Evolutionary conservation across 2,329 filamentous ascomycete genomes (phyloP).

Genomic region (Chaetomiaceae sp.): DNA sequence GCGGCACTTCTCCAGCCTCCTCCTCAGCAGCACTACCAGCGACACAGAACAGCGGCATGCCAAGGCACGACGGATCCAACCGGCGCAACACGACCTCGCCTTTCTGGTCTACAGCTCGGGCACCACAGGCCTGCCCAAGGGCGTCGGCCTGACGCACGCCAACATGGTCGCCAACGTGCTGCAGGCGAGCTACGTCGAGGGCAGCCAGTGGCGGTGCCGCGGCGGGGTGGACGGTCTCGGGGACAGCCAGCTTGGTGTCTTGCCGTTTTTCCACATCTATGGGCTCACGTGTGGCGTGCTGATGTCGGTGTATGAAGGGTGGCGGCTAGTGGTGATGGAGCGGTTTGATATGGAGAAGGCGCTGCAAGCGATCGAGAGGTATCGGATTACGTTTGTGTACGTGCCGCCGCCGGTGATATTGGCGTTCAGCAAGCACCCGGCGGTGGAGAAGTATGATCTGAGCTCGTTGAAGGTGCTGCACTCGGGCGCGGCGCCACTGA

Average conservation of each 20-base stretch:
- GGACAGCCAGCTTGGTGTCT: constrained; percentile 69
- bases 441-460: constrained; percentile 75
- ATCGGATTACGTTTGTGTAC: constrained; percentile 70
- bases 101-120: constrained; percentile 87
- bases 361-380: constrained; percentile 68
- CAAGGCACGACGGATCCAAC: background rate
- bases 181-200: constrained; percentile 50
- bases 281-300: constrained; percentile 70
- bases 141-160: constrained; percentile 75
- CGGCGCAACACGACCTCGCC: constrained; percentile 51
- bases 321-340: constrained; percentile 63
- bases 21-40: constrained; percentile 56
- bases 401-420: constrained; percentile 81
- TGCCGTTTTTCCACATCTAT: constrained; percentile 92
- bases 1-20: constrained; percentile 68
- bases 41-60: constrained; percentile 30
- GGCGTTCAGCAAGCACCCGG: constrained; percentile 69
- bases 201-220: constrained; percentile 48
- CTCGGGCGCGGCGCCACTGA: constrained; percentile 80
- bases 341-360: constrained; percentile 78
- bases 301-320: constrained; percentile 58
- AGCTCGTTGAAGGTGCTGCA: constrained; percentile 75
- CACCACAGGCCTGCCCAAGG: constrained; percentile 87
- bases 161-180: constrained; percentile 74
- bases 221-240: constrained; percentile 55